These are phyloP conservation scores for Candida anutae DNA, from an alignment of 1,139 yeast genomes.

Conservation along the genomic window DNA sequence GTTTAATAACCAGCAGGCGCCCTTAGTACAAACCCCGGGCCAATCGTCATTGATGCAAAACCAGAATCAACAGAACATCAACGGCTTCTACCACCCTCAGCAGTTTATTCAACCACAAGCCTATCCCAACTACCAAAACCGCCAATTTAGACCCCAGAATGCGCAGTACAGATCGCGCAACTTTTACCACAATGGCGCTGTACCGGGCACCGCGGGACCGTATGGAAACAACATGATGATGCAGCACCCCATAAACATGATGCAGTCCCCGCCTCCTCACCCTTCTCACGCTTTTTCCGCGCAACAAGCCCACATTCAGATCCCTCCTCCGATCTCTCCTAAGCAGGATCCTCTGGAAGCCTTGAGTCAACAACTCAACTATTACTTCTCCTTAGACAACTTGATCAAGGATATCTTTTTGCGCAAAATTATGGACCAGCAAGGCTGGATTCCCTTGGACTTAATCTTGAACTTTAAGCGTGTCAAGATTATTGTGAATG, in stretches of 20 bases:
- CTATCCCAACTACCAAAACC: slow-evolving; percentile 15
- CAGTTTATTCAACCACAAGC: slow-evolving; percentile 16
- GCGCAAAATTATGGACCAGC: slow-evolving; percentile 67
- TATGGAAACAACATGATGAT: slow-evolving; percentile 4
- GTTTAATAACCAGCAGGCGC: slow-evolving; percentile 11
- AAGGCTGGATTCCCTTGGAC: slow-evolving; percentile 63
- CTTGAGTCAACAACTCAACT: slow-evolving; percentile 66
- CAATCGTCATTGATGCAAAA: no score
- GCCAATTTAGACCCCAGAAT: slow-evolving; percentile 10
- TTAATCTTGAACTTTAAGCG: slow-evolving; percentile 69
- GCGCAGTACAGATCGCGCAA: slow-evolving; percentile 19
- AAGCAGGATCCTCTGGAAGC: slow-evolving; percentile 42
- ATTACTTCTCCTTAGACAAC: slow-evolving; percentile 84
- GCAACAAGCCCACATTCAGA: slow-evolving; percentile 18
- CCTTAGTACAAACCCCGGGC: slow-evolving; percentile 11
- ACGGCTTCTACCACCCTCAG: slow-evolving; percentile 21
- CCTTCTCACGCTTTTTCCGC: slow-evolving; percentile 1
- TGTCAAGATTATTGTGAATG: slow-evolving; percentile 47
- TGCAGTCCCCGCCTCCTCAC: slow-evolving; percentile 6
- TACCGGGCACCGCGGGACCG: neutral
- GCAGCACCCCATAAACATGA: slow-evolving; percentile 5
- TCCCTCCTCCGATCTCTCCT: slow-evolving; percentile 44
- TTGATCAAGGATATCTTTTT: slow-evolving; percentile 72
- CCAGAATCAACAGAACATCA: slow-evolving; percentile 9
- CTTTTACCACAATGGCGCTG: slow-evolving; percentile 4